A percentile compares a stretch with the other conserved stretches of the same genome.
Conservation (phyloP, 495 filamentous ascomycete species). For the Diplogelasinospora grovesii region DNA sequence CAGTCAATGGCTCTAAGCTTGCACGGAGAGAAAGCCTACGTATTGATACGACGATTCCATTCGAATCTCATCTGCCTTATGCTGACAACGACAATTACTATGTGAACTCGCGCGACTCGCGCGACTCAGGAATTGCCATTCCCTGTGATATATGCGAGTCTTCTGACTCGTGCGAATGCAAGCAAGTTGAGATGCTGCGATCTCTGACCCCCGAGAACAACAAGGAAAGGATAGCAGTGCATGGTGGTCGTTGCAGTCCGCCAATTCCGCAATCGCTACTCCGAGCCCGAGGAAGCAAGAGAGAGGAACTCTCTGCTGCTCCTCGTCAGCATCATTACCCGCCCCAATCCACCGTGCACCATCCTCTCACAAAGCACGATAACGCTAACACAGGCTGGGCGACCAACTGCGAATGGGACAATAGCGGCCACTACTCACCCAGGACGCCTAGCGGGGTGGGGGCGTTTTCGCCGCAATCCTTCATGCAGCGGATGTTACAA, state of each 20-base stretch:
- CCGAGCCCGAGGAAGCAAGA: neutral
- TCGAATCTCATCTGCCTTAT: too few relatives aligned
- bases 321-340: too few relatives aligned
- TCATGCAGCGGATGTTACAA: slow-evolving; percentile 21
- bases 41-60: too few relatives aligned
- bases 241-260: neutral
- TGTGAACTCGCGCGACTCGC: slow-evolving; percentile 10
- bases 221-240: neutral
- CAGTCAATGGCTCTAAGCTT: too few relatives aligned
- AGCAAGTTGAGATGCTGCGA: neutral
- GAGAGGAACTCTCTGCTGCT: neutral
- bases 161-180: slow-evolving; percentile 10
- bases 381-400: too few relatives aligned
- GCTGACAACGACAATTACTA: neutral
- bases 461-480: slow-evolving; percentile 21
- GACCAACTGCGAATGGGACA: too few relatives aligned
- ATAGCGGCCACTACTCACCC: too few relatives aligned
- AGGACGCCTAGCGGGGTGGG: neutral
- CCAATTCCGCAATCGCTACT: neutral
- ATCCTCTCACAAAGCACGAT: too few relatives aligned
- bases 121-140: slow-evolving; percentile 20
- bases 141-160: slow-evolving; percentile 10
- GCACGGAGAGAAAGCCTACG: too few relatives aligned
- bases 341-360: too few relatives aligned
- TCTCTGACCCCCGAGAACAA: neutral